Conservation (phyloP, 768 basidiomycete genomes). For the Lyophyllum decastes region DNA sequence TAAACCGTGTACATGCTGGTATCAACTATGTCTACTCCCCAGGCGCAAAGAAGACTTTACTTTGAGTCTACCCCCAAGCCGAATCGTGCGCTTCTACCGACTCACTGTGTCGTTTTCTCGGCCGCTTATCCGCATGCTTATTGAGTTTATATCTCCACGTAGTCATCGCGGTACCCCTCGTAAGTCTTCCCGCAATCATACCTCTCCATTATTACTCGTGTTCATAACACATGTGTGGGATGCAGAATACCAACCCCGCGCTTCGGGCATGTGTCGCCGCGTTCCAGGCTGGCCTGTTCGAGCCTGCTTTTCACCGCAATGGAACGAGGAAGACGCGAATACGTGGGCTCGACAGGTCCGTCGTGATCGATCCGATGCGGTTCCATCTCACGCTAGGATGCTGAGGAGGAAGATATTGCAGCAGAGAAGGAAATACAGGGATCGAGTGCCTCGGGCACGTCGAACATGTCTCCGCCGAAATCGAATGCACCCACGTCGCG, state of each 20-base stretch:
- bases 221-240: too few relatives aligned
- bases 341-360: slow-evolving; percentile 58
- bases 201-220: neutral
- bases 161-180: neutral
- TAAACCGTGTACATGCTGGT: neutral
- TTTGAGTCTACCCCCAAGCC: neutral
- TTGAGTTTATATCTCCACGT: neutral
- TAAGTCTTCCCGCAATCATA: neutral
- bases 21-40: neutral
- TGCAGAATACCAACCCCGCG: slow-evolving; percentile 4
- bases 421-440: too few relatives aligned
- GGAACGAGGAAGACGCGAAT: slow-evolving; percentile 25
- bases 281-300: too few relatives aligned
- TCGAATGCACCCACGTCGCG: too few relatives aligned
- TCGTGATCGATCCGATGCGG: slow-evolving; percentile 58
- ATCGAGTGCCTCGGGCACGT: too few relatives aligned
- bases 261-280: neutral
- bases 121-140: neutral
- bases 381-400: slow-evolving; percentile 71
- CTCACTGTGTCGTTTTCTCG: neutral
- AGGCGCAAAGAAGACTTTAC: neutral
- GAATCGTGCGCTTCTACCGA: neutral
- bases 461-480: too few relatives aligned
- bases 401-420: neutral
- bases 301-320: neutral